Evolutionary conservation across 2,329 filamentous ascomycete genomes (phyloP), one percentile per base, ranked within the genome.

Genomic region (Aspergillus sp.): DNA sequence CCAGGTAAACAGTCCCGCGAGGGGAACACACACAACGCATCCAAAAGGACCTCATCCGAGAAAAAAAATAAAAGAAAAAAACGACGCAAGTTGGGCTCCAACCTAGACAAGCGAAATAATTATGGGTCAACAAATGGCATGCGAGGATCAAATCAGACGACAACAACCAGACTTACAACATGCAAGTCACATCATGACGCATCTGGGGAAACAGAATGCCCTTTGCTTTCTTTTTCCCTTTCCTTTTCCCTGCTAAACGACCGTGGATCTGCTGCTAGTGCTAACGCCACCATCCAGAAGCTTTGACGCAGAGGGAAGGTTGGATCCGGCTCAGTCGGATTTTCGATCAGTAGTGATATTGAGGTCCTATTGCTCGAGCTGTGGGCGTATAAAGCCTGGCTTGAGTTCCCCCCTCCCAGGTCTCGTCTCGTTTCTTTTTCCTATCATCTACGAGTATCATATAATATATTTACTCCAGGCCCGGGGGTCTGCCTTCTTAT

Each of bases 181-280:
- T 57, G 43, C 45, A 43, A 42, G 44, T 35, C 27, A 30, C 47
- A 59, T 55, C 50, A 59, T 63, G 57, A 62, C 56, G 55, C 58
- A 57, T 57, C 52, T 59, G 54, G 59, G 48, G 57, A 52, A 52
- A 52, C 39, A 27, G 37, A 19, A 7, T 13, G 27, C 13, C 40
- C 28, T 37, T 38, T 19, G 33, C 27, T 27, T 39, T 8, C n/a
- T 19, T 19, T 19, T 19, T 19, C 19, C 4, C 19, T 19, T 19
- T 19, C 19, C 4, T 4, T 19, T 19, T 11, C n/a, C 2, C 7
- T 9, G 27, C 6, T 33, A 26, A 27, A 32, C 34, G 34, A 31
- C 40, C 38, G 42, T 50, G 45, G 44, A 39, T 43, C 33, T 46
- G 41, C 37, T 19, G 40, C 33, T 34, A 41, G 19, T 19, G 19